Conservation (phyloP, 768 basidiomycete genomes). For the Auriscalpium microsporum region DNA sequence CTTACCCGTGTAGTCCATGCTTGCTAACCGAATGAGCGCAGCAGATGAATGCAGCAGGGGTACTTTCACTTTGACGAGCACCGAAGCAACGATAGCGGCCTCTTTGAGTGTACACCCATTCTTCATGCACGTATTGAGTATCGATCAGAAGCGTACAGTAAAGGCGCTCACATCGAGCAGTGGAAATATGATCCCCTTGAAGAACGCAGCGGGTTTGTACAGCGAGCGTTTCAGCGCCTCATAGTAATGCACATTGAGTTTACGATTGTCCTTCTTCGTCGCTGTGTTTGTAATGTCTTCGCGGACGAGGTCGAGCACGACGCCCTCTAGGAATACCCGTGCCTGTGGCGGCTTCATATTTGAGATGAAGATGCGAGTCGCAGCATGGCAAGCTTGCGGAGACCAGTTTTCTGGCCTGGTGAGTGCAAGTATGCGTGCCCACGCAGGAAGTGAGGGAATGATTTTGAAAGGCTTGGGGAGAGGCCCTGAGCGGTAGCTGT, state of each 20-base stretch:
- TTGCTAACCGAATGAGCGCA: slow-evolving; percentile 84
- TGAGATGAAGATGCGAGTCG: slow-evolving; percentile 92
- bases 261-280: slow-evolving; percentile 48
- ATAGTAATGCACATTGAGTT: slow-evolving; percentile 89
- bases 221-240: slow-evolving; percentile 86
- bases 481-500: slow-evolving; percentile 86
- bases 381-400: slow-evolving; percentile 88
- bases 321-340: slow-evolving; percentile 85
- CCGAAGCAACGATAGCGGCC: slow-evolving; percentile 88
- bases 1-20: slow-evolving; percentile 92
- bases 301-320: slow-evolving; percentile 81
- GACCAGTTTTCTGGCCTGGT: slow-evolving; percentile 93
- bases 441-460: slow-evolving; percentile 88
- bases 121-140: slow-evolving; percentile 24
- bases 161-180: slow-evolving; percentile 67
- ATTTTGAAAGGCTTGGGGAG: slow-evolving; percentile 98
- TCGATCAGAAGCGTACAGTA: neutral
- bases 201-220: slow-evolving; percentile 96
- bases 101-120: slow-evolving; percentile 86
- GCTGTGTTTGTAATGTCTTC: slow-evolving; percentile 63
- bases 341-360: slow-evolving; percentile 95
- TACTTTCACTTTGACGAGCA: slow-evolving; percentile 83
- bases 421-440: slow-evolving; percentile 92
- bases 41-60: slow-evolving; percentile 97
- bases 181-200: slow-evolving; percentile 96